Evolutionary conservation across 805 yeast genomes (phyloP).

Genomic region (Yamadazyma sp.): DNA sequence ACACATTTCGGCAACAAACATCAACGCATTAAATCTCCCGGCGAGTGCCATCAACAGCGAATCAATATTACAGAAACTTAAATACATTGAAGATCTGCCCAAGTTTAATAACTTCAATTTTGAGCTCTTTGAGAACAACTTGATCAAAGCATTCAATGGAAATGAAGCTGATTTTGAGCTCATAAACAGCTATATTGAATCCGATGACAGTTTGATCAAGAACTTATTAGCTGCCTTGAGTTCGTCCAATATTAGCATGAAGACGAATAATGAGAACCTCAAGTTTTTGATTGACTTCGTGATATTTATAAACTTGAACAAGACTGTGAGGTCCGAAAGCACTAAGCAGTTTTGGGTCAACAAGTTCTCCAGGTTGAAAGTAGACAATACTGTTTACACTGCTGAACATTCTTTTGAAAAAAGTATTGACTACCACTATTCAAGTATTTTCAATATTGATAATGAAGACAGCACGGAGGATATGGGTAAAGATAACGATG

Average conservation of each 20-base stretch:
- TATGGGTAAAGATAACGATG: slow-evolving; percentile 18
- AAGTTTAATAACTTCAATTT: slow-evolving; percentile 4
- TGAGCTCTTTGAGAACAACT: slow-evolving; percentile 14
- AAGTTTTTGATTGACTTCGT: slow-evolving; percentile 25
- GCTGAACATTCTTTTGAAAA: slow-evolving; percentile 13
- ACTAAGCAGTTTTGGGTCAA: slow-evolving; percentile 27
- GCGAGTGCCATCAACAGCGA: slow-evolving; percentile 1
- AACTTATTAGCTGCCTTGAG: slow-evolving; percentile 3
- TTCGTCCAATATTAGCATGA: slow-evolving; percentile 4
- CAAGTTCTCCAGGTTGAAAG: slow-evolving; percentile 9
- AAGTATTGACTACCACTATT: slow-evolving; percentile 27
- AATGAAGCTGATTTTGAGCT: slow-evolving; percentile 6
- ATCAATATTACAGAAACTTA: neutral
- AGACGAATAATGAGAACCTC: slow-evolving; percentile 25
- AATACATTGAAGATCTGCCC: slow-evolving; percentile 3
- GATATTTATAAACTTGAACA: slow-evolving; percentile 20
- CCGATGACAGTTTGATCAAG: slow-evolving; percentile 4
- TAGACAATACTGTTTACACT: neutral
- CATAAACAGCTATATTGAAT: slow-evolving; percentile 9
- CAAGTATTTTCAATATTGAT: slow-evolving; percentile 24
- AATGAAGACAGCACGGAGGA: slow-evolving; percentile 11
- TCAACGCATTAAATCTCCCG: slow-evolving; percentile 4
- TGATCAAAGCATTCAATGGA: slow-evolving; percentile 14
- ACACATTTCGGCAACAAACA: slow-evolving; percentile 17
- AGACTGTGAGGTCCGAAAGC: slow-evolving; percentile 16